These are phyloP conservation scores for Schrenkiella parvula DNA, from an alignment of 345 rosid species.

Conservation along the genomic window DNA sequence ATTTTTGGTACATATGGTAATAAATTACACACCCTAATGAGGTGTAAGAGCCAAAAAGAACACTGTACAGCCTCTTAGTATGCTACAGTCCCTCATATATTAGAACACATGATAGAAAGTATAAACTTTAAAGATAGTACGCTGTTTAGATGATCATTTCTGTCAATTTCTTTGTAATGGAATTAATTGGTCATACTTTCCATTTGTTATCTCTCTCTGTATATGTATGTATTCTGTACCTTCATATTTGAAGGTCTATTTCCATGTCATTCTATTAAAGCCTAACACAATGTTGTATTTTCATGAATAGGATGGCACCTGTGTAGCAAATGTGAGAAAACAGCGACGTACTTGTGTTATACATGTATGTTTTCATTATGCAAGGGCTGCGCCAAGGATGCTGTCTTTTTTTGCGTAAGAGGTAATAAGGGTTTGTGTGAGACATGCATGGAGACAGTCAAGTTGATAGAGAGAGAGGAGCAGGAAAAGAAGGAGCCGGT, in stretches of 20 bases:
- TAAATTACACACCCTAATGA: background rate
- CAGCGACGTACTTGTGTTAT: constrained; percentile 75
- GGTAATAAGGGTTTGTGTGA: constrained; percentile 97
- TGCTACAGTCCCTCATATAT: background rate
- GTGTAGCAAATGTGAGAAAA: constrained; percentile 91
- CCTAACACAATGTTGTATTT: constrained; percentile 30
- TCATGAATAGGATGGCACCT: constrained; percentile 66
- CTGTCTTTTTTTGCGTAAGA: constrained; percentile 65
- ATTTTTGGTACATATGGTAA: background rate
- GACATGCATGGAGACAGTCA: constrained; percentile 82
- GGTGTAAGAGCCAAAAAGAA: background rate
- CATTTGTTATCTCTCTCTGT: constrained; percentile 4
- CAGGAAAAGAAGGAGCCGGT: constrained; percentile 58
- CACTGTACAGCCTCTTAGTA: constrained; percentile 5
- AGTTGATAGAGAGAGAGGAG: constrained; percentile 68
- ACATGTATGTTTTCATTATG: constrained; percentile 94
- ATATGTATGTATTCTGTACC: constrained; percentile 1
- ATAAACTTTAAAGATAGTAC: background rate
- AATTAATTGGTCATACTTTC: background rate
- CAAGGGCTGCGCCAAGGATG: constrained; percentile 85
- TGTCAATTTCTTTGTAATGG: background rate
- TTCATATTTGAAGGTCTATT: constrained; percentile 14
- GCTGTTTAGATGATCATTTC: background rate
- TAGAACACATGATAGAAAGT: background rate
- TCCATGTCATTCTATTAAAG: constrained; percentile 1